Conservation (phyloP, 2,329 filamentous ascomycete genomes). For the Pezicula rhizophila region DNA sequence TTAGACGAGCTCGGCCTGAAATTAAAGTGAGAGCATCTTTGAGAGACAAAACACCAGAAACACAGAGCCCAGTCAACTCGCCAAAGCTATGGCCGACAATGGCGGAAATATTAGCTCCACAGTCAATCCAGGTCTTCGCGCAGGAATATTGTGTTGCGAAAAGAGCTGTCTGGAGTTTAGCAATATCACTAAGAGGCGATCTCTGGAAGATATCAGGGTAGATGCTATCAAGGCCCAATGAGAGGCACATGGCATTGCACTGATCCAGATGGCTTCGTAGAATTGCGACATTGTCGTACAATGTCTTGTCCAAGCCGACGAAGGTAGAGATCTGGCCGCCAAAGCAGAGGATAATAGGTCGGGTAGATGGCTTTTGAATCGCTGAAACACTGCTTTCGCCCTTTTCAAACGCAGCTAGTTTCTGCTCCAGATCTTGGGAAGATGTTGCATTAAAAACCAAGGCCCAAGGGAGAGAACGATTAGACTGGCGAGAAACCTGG, state of each 20-base stretch:
- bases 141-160: slow-evolving; percentile 15
- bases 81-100: slow-evolving; percentile 34
- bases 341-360: slow-evolving; percentile 31
- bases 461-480: slow-evolving; percentile 17
- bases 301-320: slow-evolving; percentile 5
- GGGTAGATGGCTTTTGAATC: neutral
- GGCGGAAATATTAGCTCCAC: slow-evolving; percentile 23
- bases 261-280: slow-evolving; percentile 11
- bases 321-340: slow-evolving; percentile 6
- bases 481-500: slow-evolving; percentile 26
- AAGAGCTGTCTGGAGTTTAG: slow-evolving; percentile 8
- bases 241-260: slow-evolving; percentile 5
- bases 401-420: slow-evolving; percentile 9
- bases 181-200: slow-evolving; percentile 4
- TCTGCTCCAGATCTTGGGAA: slow-evolving; percentile 20
- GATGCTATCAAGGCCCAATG: slow-evolving; percentile 6
- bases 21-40: slow-evolving; percentile 27
- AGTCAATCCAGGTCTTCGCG: slow-evolving; percentile 30
- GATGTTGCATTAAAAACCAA: slow-evolving; percentile 24
- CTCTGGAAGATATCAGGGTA: slow-evolving; percentile 12
- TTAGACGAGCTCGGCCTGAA: slow-evolving; percentile 25
- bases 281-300: neutral
- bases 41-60: slow-evolving; percentile 26
- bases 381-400: slow-evolving; percentile 3
- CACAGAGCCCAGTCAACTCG: slow-evolving; percentile 29